phyloP scores from a whole-genome alignment of 495 filamentous ascomycete genomes.

The Haplographium delicatum region DNA sequence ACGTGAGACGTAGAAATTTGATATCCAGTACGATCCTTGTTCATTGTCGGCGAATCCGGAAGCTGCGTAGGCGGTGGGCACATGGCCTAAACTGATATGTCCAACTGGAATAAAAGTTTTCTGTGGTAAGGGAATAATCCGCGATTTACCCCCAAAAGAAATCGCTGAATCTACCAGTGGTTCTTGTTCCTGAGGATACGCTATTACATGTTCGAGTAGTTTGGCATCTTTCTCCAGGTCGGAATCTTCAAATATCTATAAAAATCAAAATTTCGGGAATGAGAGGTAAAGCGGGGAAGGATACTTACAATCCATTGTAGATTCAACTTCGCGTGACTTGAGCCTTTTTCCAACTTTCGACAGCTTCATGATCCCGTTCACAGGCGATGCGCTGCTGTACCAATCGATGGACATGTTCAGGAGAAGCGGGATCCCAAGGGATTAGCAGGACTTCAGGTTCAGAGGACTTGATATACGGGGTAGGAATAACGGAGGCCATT shows the following conservation, averaged over 20 bases:
- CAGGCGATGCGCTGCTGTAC: constrained; percentile 33
- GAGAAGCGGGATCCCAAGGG: constrained; percentile 33
- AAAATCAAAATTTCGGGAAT: not conserved
- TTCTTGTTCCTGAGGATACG: constrained; percentile 23
- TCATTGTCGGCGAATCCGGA: constrained; percentile 21
- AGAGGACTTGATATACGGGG: too few species aligned
- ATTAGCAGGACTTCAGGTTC: constrained; percentile 20
- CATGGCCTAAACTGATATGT: constrained; percentile 33
- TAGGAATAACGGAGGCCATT: not conserved
- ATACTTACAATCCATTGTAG: constrained; percentile 19
- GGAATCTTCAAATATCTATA: not conserved
- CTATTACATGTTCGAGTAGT: not conserved
- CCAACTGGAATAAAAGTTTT: constrained; percentile 33
- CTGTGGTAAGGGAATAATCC: constrained; percentile 20
- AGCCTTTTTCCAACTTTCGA: constrained; percentile 17
- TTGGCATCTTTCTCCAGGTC: not conserved
- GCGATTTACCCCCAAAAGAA: constrained; percentile 22
- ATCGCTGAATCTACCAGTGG: constrained; percentile 30
- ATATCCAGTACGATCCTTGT: constrained; percentile 28
- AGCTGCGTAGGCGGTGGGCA: constrained; percentile 15
- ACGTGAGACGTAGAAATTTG: constrained; percentile 34
- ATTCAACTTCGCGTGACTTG: constrained; percentile 7
- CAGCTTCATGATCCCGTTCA: constrained; percentile 30
- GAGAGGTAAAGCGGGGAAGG: not conserved
- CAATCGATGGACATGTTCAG: constrained; percentile 30